These are phyloP conservation scores for Gentiana dahurica DNA, from an alignment of 257 asterid species.

Conservation along the genomic window DNA sequence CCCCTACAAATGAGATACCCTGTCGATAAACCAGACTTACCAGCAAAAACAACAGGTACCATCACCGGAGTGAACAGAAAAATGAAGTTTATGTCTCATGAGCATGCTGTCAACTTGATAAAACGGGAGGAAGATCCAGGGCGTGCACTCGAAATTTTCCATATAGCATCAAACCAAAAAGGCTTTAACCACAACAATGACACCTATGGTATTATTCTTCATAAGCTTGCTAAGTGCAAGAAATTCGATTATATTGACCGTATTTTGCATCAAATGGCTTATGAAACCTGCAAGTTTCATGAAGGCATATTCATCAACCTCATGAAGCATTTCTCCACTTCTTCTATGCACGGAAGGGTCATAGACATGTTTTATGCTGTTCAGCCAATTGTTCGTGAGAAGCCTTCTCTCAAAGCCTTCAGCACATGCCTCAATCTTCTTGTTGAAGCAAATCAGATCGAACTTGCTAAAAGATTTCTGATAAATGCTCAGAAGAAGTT, in stretches of 20 bases:
- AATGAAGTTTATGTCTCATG: constrained; percentile 53
- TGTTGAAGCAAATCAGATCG: constrained; percentile 57
- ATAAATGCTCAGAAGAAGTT: constrained; percentile 46
- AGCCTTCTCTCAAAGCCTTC: constrained; percentile 78
- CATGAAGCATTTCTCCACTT: constrained; percentile 79
- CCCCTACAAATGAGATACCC: constrained; percentile 26
- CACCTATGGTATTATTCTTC: constrained; percentile 65
- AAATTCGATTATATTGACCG: constrained; percentile 45
- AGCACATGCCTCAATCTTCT: constrained; percentile 89
- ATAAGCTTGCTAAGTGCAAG: constrained; percentile 64
- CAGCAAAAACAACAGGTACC: constrained; percentile 17
- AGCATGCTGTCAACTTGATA: constrained; percentile 38
- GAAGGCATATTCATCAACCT: constrained; percentile 83
- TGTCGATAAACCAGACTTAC: constrained; percentile 17
- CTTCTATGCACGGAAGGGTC: constrained; percentile 55
- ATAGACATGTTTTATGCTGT: constrained; percentile 64
- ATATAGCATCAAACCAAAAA: constrained; percentile 51
- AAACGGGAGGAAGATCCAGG: constrained; percentile 51
- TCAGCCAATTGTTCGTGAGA: constrained; percentile 45
- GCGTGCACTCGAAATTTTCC: constrained; percentile 51
- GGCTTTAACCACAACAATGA: constrained; percentile 73
- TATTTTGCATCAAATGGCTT: constrained; percentile 72
- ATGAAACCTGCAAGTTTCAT: constrained; percentile 80
- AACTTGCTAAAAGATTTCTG: constrained; percentile 56
- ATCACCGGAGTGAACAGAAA: constrained; percentile 21